phyloP scores from a whole-genome alignment of 768 basidiomycete genomes.

The Auricularia heimuer region DNA sequence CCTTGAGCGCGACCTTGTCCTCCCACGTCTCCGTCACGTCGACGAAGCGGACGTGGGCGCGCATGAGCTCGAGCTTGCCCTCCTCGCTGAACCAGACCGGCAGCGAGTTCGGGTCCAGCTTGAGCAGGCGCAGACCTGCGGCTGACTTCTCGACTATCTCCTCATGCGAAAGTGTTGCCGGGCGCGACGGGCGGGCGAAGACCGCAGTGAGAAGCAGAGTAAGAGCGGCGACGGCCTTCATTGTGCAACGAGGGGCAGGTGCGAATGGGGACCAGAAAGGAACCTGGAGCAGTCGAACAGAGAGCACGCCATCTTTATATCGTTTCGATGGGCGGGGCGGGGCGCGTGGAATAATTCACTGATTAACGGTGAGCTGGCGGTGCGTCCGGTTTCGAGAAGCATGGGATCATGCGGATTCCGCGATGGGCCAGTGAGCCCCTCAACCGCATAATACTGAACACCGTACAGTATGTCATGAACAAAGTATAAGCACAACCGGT shows the following conservation, averaged over 20 bases:
- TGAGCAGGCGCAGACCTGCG: neutral
- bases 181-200: neutral
- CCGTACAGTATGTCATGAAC: too few relatives aligned
- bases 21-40: conserved; percentile 6
- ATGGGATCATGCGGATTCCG: too few relatives aligned
- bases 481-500: too few relatives aligned
- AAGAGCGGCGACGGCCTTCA: neutral
- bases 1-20: neutral
- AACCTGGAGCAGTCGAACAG: too few relatives aligned
- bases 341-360: too few relatives aligned
- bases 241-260: neutral
- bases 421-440: too few relatives aligned
- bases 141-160: neutral
- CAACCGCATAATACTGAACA: too few relatives aligned
- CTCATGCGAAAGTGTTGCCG: neutral
- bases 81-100: conserved; percentile 2
- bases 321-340: too few relatives aligned
- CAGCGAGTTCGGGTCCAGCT: neutral
- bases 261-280: too few relatives aligned
- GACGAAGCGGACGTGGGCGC: conserved; percentile 1
- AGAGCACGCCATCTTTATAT: too few relatives aligned
- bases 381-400: too few relatives aligned
- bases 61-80: conserved; percentile 5
- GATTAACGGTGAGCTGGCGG: too few relatives aligned
- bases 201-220: neutral